phyloP scores from a whole-genome alignment of 176 grass and related monocot genomes.

The Ampelocalamus luodianensis region DNA sequence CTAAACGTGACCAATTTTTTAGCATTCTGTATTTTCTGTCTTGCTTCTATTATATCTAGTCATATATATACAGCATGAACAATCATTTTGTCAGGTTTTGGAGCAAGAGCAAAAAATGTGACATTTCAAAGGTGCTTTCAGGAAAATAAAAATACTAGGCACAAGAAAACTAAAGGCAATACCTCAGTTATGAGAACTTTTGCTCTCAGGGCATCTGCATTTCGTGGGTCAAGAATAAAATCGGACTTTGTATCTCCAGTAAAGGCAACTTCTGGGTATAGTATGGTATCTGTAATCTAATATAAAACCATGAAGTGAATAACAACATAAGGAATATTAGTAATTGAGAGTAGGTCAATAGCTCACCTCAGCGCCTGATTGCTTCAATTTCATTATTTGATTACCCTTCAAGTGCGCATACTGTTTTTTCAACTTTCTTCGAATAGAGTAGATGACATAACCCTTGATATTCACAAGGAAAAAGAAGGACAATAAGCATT shows the following conservation, averaged over 20 bases:
- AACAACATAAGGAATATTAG: conserved; percentile 31
- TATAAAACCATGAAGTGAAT: conserved; percentile 40
- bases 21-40: neutral
- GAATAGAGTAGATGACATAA: conserved; percentile 88
- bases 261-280: conserved; percentile 94
- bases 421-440: conserved; percentile 86
- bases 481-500: conserved; percentile 9
- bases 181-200: conserved; percentile 94
- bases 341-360: conserved; percentile 20
- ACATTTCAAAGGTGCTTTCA: neutral
- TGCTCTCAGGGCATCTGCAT: conserved; percentile 94
- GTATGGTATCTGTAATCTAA: conserved; percentile 87
- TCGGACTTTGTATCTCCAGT: conserved; percentile 89
- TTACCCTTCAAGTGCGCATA: conserved; percentile 84
- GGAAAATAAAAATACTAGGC: neutral
- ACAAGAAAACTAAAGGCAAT: conserved; percentile 34
- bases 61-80: neutral
- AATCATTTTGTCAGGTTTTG: neutral
- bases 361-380: conserved; percentile 73
- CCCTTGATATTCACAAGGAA: conserved; percentile 51
- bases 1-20: neutral
- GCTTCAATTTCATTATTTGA: conserved; percentile 90
- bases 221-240: conserved; percentile 90
- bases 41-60: neutral
- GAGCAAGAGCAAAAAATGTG: neutral